Conservation (phyloP, 1,284 basidiomycete species). For the Cryptococcus deneoformans region DNA sequence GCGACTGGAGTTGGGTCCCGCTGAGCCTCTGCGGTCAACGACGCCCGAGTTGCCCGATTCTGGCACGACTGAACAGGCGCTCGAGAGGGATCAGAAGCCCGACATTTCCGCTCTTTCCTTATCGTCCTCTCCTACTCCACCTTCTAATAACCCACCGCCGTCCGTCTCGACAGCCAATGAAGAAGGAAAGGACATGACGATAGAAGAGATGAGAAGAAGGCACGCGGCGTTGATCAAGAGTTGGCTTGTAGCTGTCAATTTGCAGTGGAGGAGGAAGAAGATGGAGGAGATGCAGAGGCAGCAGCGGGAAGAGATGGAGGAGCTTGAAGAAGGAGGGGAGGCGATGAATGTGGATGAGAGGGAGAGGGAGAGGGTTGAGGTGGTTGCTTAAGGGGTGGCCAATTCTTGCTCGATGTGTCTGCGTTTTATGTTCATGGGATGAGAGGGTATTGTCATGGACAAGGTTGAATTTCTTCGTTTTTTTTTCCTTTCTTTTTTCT, state of each 20-base stretch:
- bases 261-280: conserved; percentile 33
- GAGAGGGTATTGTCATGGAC: too few species aligned
- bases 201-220: conserved; percentile 24
- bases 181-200: neutral
- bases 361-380: too few species aligned
- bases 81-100: neutral
- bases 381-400: too few species aligned
- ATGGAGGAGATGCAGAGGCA: conserved; percentile 11
- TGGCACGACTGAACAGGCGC: too few species aligned
- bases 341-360: too few species aligned
- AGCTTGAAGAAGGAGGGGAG: too few species aligned
- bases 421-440: too few species aligned
- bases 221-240: conserved; percentile 42
- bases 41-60: neutral
- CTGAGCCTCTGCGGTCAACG: conserved; percentile 2
- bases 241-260: conserved; percentile 46
- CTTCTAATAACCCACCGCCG: neutral
- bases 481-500: too few species aligned
- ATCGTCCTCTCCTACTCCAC: neutral
- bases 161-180: neutral
- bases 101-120: too few species aligned
- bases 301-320: too few species aligned
- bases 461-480: too few species aligned
- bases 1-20: conserved; percentile 40
- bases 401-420: too few species aligned